phyloP scores from a whole-genome alignment of 306 rosid genomes.

The Betula pendula region DNA sequence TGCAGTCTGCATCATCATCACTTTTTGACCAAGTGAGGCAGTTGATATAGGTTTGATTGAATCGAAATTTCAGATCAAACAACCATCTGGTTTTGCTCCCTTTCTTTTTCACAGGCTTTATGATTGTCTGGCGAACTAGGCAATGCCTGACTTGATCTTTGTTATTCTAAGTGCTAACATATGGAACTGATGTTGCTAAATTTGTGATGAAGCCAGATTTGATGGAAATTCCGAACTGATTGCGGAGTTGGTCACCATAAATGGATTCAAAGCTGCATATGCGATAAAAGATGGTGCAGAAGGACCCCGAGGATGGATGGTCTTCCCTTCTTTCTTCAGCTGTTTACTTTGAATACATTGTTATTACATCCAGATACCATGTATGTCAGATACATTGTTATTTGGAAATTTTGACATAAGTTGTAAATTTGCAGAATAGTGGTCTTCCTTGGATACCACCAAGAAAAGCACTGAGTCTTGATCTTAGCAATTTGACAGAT shows the following conservation, averaged over 20 bases:
- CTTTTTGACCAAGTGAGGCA: neutral
- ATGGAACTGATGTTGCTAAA: slow-evolving; percentile 55
- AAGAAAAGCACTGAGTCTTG: slow-evolving; percentile 49
- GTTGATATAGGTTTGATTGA: neutral
- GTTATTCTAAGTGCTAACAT: slow-evolving; percentile 23
- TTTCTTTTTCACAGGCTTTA: neutral
- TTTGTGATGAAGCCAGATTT: slow-evolving; percentile 93
- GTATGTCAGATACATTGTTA: neutral
- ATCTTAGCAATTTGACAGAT: slow-evolving; percentile 62
- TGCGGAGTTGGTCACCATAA: slow-evolving; percentile 81
- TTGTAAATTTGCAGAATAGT: slow-evolving; percentile 63
- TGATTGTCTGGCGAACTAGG: neutral
- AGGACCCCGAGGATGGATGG: slow-evolving; percentile 98
- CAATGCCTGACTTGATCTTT: slow-evolving; percentile 5
- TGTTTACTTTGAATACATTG: neutral
- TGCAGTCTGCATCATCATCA: neutral
- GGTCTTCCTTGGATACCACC: slow-evolving; percentile 87
- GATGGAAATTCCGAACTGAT: slow-evolving; percentile 94
- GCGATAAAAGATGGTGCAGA: slow-evolving; percentile 93
- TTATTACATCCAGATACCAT: slow-evolving; percentile 6
- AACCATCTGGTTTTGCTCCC: neutral
- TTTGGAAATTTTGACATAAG: slow-evolving; percentile 17
- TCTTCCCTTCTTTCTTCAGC: slow-evolving; percentile 34
- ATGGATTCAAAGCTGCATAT: slow-evolving; percentile 94
- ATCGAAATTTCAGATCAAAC: neutral